Conservation (phyloP, 2,329 filamentous ascomycete genomes). For the Paraphoma chrysanthemicola region DNA sequence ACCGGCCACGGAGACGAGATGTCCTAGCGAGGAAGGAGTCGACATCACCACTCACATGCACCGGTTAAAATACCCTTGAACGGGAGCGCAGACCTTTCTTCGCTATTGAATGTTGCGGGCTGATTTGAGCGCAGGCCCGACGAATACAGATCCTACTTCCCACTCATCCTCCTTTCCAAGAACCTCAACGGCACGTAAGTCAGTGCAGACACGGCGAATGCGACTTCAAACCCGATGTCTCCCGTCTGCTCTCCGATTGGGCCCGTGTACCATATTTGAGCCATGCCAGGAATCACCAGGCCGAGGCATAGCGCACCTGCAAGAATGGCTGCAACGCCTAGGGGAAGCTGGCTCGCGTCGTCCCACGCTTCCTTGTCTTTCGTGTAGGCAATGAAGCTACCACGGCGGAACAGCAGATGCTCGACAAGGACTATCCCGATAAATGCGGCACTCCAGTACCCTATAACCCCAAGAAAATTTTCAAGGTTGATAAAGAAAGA, state of each 20-base stretch:
- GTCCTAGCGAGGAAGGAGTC: no score
- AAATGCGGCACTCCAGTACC: conserved; percentile 46
- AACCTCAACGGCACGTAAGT: conserved; percentile 54
- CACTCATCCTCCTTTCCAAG: conserved; percentile 44
- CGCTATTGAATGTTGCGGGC: no score
- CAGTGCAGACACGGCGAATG: conserved; percentile 58
- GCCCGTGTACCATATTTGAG: conserved; percentile 67
- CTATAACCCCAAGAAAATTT: conserved; percentile 46
- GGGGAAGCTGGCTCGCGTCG: conserved; percentile 47
- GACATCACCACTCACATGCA: no score
- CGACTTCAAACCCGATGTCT: conserved; percentile 71
- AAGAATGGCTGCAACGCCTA: conserved; percentile 50
- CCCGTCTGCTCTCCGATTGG: conserved; percentile 67
- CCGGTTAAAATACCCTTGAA: no score
- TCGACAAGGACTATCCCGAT: conserved; percentile 44
- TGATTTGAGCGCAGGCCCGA: neutral
- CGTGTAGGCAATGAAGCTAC: conserved; percentile 39
- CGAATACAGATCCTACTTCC: conserved; percentile 15
- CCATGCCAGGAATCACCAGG: conserved; percentile 66
- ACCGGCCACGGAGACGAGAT: no score
- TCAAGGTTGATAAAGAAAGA: conserved; percentile 64
- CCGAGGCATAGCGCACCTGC: conserved; percentile 50
- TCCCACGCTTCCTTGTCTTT: conserved; percentile 52
- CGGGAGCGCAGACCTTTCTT: no score
- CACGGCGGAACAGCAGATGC: conserved; percentile 48